A percentile compares a stretch with the other conserved stretches of the same genome.
Evolutionary conservation across 2,329 filamentous ascomycete species (phyloP).

Genomic region (Hypomyces perniciosus): DNA sequence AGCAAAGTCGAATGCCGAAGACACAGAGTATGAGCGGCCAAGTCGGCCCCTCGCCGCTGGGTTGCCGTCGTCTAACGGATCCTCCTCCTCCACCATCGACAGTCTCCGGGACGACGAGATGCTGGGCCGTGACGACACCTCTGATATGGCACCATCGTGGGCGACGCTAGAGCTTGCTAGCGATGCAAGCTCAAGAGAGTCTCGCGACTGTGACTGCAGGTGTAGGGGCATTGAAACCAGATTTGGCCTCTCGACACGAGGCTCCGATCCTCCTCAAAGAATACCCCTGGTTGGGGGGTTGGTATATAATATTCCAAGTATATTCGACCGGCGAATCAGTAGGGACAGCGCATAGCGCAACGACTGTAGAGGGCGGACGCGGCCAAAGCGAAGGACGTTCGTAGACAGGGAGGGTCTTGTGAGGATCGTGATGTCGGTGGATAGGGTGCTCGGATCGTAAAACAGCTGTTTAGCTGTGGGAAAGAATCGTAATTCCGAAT

Average conservation of each 20-base stretch:
- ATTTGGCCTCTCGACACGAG: conserved; percentile 14
- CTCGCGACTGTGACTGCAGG: conserved; percentile 54
- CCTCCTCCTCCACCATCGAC: conserved; percentile 75
- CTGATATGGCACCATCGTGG: conserved; percentile 50
- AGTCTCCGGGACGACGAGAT: conserved; percentile 87
- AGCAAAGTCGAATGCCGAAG: conserved; percentile 94
- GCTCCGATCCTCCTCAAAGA: background rate
- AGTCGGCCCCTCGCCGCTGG: conserved; percentile 37
- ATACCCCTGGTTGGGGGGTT: background rate
- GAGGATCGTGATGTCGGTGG: conserved; percentile 14
- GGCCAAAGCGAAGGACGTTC: background rate
- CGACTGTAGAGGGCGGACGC: background rate
- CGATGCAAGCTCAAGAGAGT: conserved; percentile 94
- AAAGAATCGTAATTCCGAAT: no score
- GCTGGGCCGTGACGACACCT: conserved; percentile 73
- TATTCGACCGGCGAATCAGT: conserved; percentile 16
- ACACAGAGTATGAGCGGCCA: conserved; percentile 75
- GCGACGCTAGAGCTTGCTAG: conserved; percentile 71
- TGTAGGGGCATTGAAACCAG: conserved; percentile 39
- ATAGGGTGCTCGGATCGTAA: no score
- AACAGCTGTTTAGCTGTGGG: no score
- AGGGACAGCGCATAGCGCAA: conserved; percentile 22
- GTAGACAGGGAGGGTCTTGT: background rate
- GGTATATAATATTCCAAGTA: background rate
- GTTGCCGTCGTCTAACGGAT: conserved; percentile 60